Percentiles rank a stretch among this genome's conserved stretches.
phyloP scores from a whole-genome alignment of 345 rosid genomes.

The Euphorbia pulcherrima region DNA sequence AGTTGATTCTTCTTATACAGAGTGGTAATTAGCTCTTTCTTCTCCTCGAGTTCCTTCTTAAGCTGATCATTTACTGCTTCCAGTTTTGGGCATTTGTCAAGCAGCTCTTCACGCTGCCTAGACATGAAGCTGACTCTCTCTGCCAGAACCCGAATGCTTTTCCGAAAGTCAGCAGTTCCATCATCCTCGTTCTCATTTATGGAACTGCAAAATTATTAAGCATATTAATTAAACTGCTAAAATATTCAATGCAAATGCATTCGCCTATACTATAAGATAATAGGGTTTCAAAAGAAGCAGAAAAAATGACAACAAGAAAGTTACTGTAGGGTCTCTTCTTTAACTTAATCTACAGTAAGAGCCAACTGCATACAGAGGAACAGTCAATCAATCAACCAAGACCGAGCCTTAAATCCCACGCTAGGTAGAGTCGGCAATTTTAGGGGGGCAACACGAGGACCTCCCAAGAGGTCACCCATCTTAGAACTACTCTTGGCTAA shows the following conservation, averaged over 20 bases:
- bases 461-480: no score
- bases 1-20: conserved; percentile 78
- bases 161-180: conserved; percentile 61
- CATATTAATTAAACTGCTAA: conserved; percentile 15
- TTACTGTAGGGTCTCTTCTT: background rate
- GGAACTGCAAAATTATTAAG: conserved; percentile 50
- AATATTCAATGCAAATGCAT: conserved; percentile 1
- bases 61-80: conserved; percentile 71
- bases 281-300: background rate
- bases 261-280: background rate
- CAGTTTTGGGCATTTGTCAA: conserved; percentile 60
- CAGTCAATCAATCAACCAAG: no score
- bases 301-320: background rate
- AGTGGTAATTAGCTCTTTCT: conserved; percentile 73
- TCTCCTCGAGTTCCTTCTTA: conserved; percentile 72
- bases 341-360: no score
- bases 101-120: conserved; percentile 65
- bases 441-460: no score
- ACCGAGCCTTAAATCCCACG: no score
- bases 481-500: no score
- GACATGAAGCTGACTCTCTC: conserved; percentile 79
- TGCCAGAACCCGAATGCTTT: conserved; percentile 65
- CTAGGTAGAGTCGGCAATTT: no score
- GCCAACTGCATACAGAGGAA: no score
- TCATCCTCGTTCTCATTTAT: conserved; percentile 68